Percentiles rank a stretch among this genome's conserved stretches.
Evolutionary conservation across 768 basidiomycete genomes (phyloP).

Genomic region (Suillus occidentalis): DNA sequence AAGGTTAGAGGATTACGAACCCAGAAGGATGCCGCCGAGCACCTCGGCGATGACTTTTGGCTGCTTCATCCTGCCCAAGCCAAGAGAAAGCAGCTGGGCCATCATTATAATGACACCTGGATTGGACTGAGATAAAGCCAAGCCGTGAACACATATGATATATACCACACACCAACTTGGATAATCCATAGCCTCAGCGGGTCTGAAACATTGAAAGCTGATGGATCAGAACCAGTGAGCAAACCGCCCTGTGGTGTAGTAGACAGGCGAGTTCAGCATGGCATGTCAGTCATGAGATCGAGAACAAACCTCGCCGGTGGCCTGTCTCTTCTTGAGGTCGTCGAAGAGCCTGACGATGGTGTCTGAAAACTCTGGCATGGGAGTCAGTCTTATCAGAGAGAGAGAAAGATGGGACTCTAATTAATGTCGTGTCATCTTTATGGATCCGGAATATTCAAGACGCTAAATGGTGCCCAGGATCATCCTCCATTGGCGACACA

Average conservation of each 20-base stretch:
- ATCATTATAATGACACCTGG: conserved; percentile 78
- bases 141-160: background rate
- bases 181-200: conserved; percentile 79
- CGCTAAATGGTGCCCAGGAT: background rate
- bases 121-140: conserved; percentile 6
- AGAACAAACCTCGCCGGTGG: conserved; percentile 28
- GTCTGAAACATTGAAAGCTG: conserved; percentile 56
- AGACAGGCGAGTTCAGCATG: background rate
- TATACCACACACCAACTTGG: conserved; percentile 56
- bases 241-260: conserved; percentile 60
- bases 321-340: conserved; percentile 21
- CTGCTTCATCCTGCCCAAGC: conserved; percentile 71
- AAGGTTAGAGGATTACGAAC: conserved; percentile 38
- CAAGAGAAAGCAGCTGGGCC: conserved; percentile 68
- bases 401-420: conserved; percentile 22
- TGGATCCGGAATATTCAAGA: background rate
- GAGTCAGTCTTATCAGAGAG: conserved; percentile 11
- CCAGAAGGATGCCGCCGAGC: conserved; percentile 85
- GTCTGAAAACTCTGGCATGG: conserved; percentile 47
- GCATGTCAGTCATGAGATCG: background rate
- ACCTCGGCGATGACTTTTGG: conserved; percentile 95
- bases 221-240: conserved; percentile 75
- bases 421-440: background rate
- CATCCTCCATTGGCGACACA: background rate
- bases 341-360: conserved; percentile 32